Evolutionary conservation across 495 filamentous ascomycete species (phyloP), one percentile per base, ranked within the genome.

Genomic region (Rostrohypoxylon terebratum): DNA sequence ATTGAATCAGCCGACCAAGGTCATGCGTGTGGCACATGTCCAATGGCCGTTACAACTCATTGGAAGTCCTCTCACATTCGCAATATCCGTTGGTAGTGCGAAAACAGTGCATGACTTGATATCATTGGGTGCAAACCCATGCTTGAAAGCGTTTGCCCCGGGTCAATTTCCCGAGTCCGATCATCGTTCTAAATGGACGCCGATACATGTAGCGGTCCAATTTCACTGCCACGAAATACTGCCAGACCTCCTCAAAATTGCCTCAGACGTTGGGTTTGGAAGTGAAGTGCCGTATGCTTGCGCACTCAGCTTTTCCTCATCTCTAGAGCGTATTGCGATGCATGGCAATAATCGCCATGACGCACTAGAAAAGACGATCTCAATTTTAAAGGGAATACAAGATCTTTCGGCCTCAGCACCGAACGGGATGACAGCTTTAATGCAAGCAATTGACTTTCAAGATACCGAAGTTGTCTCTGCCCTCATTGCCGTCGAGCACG

Each of bases 151-250:
- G 44, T 67, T 53, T 51, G 44, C 64, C 25, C 11, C 55, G 33
- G 47, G 38, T 34, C 59, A 47, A n/a, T 63, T 53, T 23, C 50
- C 63, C 11, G 63, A 65, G 20, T 18, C 7, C 13, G 61, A 63
- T 40, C 48, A 60, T 5, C 61, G 50, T n/a, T 71, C 64, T n/a
- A 50, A 5, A 20, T 72, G 76, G 64, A 75, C 73, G 9, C 72
- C 77, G 1, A 75, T 79, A 28, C 77, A 79, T 44, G 47, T 79
- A 45, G 77, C 77, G 44, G 44, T 76, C 34, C 69, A 71, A 34
- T 78, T 73, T 48, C 77, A 78, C 50, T 61, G 61, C 6, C 33
- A 72, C 8, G 60, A 77, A 47, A 70, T 77, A 18, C 28, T 77
- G 11, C 34, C 61, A 10, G 13, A 68, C 4, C 60, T 78, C 33